phyloP scores from a whole-genome alignment of 345 rosid species.

The Salix suchowensis region DNA sequence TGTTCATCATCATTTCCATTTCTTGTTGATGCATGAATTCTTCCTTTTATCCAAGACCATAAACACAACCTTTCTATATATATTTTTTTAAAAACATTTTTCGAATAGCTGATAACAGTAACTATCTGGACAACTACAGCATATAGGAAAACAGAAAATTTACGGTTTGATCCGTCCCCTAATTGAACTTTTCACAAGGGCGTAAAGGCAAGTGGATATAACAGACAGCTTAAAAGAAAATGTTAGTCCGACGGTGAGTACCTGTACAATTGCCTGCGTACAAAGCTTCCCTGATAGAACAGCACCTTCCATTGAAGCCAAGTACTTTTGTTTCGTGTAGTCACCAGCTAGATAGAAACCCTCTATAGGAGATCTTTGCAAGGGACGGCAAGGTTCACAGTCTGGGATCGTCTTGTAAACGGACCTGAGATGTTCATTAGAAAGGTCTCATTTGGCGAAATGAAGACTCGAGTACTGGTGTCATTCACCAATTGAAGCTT shows the following conservation, averaged over 20 bases:
- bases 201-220: not conserved
- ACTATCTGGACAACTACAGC: not conserved
- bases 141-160: not conserved
- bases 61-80: not conserved
- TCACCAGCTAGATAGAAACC: conserved; percentile 94
- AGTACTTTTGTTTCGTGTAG: conserved; percentile 90
- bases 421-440: conserved; percentile 51
- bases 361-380: conserved; percentile 79
- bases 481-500: not conserved
- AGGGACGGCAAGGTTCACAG: conserved; percentile 90
- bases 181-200: not conserved
- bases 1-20: not conserved
- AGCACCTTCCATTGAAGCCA: conserved; percentile 99
- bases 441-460: not conserved
- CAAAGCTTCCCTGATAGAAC: conserved; percentile 92
- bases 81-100: no score
- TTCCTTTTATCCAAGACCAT: not conserved
- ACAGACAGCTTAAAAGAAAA: not conserved
- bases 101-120: not conserved
- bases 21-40: not conserved
- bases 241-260: conserved; percentile 10
- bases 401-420: conserved; percentile 83
- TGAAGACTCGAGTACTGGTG: not conserved
- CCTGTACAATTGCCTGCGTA: conserved; percentile 81
- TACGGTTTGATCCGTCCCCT: not conserved